phyloP scores from a whole-genome alignment of 306 rosid species.

The Casuarina glauca region DNA sequence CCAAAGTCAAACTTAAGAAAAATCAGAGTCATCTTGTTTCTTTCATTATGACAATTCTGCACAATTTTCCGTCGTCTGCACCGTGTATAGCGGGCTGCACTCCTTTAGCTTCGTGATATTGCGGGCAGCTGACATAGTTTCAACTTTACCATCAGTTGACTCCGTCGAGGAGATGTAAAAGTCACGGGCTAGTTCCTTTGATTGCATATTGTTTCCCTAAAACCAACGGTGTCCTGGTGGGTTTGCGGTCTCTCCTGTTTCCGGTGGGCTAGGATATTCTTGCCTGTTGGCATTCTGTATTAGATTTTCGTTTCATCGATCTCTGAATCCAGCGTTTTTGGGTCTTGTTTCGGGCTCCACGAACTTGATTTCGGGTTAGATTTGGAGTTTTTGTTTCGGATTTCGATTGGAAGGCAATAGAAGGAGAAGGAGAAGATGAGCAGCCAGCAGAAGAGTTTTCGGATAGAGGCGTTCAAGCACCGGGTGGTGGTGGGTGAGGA shows the following conservation, averaged over 20 bases:
- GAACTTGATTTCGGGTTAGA: not conserved
- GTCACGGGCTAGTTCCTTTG: no score
- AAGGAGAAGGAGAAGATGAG: slow-evolving; percentile 53
- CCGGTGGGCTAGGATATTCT: not conserved
- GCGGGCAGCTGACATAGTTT: no score
- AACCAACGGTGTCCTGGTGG: not conserved
- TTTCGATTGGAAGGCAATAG: not conserved
- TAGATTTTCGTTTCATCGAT: not conserved
- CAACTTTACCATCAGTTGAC: not conserved
- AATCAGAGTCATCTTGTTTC: no score
- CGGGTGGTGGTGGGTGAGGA: slow-evolving; percentile 93
- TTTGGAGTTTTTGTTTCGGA: slow-evolving; percentile 20
- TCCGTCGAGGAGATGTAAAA: not conserved
- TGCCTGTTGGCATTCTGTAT: not conserved
- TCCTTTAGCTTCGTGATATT: no score
- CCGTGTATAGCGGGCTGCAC: no score
- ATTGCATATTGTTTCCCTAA: not conserved
- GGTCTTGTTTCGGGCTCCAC: not conserved
- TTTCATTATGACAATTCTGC: no score
- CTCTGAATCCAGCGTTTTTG: not conserved
- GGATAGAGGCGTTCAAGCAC: slow-evolving; percentile 94
- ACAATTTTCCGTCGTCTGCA: no score
- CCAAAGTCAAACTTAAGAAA: no score
- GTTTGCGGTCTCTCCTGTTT: not conserved
- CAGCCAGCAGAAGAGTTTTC: slow-evolving; percentile 89